Evolutionary conservation across 306 rosid species (phyloP).

Genomic region (Dryas alaskensis): DNA sequence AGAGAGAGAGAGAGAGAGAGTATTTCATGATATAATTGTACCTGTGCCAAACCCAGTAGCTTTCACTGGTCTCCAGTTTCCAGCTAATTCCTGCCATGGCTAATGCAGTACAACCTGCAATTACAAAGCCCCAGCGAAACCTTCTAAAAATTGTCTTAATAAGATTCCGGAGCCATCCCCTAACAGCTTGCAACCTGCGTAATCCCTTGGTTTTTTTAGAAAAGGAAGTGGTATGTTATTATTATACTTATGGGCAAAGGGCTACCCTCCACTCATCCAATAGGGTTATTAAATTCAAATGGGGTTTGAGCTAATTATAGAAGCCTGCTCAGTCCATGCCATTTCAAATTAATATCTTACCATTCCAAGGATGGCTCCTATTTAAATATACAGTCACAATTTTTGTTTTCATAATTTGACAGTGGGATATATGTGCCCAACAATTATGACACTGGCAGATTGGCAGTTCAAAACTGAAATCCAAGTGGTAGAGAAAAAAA

Average conservation of each 20-base stretch:
- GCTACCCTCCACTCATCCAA: neutral
- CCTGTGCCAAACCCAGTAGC: conserved; percentile 99
- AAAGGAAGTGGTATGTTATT: conserved; percentile 4
- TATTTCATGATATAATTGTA: conserved; percentile 26
- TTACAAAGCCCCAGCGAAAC: conserved; percentile 69
- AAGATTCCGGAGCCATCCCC: conserved; percentile 55
- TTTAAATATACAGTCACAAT: neutral
- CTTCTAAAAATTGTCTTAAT: conserved; percentile 53
- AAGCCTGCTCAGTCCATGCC: neutral
- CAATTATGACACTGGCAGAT: neutral
- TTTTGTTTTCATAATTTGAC: neutral
- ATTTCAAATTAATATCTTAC: neutral
- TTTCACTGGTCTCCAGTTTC: conserved; percentile 71
- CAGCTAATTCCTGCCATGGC: conserved; percentile 81
- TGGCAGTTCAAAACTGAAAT: neutral
- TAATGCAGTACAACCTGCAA: conserved; percentile 64
- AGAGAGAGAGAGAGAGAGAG: conserved; percentile 13
- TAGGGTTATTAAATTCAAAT: neutral
- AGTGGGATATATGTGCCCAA: neutral
- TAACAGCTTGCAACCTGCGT: conserved; percentile 63
- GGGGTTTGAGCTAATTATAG: conserved; percentile 1
- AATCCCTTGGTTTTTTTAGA: conserved; percentile 10
- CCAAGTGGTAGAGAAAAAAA: neutral
- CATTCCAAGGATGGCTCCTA: neutral
- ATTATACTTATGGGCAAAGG: neutral